phyloP scores from a whole-genome alignment of 2,329 filamentous ascomycete species.

The Aspergillus sp. region DNA sequence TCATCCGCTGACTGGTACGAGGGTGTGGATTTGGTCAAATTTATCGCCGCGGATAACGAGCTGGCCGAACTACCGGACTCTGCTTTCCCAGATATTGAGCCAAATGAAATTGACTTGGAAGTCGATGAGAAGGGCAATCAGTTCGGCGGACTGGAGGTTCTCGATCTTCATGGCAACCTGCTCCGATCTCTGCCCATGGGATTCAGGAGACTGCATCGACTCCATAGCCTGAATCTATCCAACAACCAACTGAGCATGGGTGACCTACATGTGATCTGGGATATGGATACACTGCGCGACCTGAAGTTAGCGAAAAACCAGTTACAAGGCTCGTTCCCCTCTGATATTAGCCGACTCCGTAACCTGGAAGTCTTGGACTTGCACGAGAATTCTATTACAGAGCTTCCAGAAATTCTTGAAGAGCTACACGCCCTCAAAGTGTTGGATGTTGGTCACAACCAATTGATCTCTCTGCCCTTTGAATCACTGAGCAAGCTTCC shows the following conservation, averaged over 20 bases:
- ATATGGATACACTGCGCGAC: constrained; percentile 66
- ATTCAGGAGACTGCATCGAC: constrained; percentile 59
- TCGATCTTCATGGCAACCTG: constrained; percentile 81
- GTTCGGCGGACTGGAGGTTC: constrained; percentile 69
- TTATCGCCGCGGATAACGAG: constrained; percentile 86
- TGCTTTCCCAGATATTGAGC: constrained; percentile 66
- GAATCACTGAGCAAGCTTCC: constrained; percentile 59
- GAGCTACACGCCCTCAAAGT: constrained; percentile 61
- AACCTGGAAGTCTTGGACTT: constrained; percentile 75
- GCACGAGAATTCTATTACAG: constrained; percentile 67
- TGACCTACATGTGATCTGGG: constrained; percentile 62
- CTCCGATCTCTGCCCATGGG: constrained; percentile 66
- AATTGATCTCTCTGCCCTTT: constrained; percentile 63
- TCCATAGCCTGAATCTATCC: constrained; percentile 77
- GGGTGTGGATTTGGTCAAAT: constrained; percentile 73
- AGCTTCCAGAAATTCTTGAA: constrained; percentile 59
- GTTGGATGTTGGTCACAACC: constrained; percentile 73
- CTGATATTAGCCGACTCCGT: constrained; percentile 54
- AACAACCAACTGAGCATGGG: constrained; percentile 71
- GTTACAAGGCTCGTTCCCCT: constrained; percentile 59
- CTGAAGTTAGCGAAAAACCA: constrained; percentile 73
- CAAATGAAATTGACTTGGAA: constrained; percentile 51
- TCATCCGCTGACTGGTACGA: constrained; percentile 73
- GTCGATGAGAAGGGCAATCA: constrained; percentile 63
- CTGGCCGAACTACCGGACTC: constrained; percentile 63